Conservation (phyloP, 2,329 filamentous ascomycete genomes). For the Fusarium sp. region DNA sequence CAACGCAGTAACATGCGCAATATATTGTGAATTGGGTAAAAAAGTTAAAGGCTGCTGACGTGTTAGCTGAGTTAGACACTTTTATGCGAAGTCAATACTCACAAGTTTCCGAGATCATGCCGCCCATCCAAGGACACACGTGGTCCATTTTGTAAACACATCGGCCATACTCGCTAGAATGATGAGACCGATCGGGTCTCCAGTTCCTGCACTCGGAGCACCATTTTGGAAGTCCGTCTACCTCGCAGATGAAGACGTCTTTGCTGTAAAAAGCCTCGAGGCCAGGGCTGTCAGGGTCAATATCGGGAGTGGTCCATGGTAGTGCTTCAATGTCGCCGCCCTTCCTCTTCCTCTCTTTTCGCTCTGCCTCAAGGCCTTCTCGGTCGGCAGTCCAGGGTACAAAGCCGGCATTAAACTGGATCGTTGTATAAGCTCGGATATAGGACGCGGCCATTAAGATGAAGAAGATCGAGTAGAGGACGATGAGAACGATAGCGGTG, state of each 20-base stretch:
- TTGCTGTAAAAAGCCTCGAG: slow-evolving; percentile 85
- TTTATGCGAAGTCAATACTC: slow-evolving; percentile 48
- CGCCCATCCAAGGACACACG: slow-evolving; percentile 97
- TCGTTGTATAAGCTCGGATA: slow-evolving; percentile 73
- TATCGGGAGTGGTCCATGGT: slow-evolving; percentile 58
- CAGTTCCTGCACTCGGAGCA: slow-evolving; percentile 87
- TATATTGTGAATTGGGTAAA: slow-evolving; percentile 91
- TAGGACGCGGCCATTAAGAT: slow-evolving; percentile 77
- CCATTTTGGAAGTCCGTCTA: slow-evolving; percentile 87
- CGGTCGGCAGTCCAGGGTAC: slow-evolving; percentile 70
- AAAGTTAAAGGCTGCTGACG: slow-evolving; percentile 81
- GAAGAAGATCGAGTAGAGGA: slow-evolving; percentile 81
- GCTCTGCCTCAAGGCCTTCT: slow-evolving; percentile 51
- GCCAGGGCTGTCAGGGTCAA: slow-evolving; percentile 73
- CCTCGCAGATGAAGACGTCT: slow-evolving; percentile 87
- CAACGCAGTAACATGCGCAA: slow-evolving; percentile 75
- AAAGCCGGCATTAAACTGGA: slow-evolving; percentile 80
- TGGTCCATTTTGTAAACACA: slow-evolving; percentile 96
- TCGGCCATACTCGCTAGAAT: slow-evolving; percentile 84
- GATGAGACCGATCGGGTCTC: slow-evolving; percentile 90
- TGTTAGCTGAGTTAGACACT: slow-evolving; percentile 7
- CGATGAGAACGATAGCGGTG: slow-evolving; percentile 78
- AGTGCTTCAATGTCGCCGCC: slow-evolving; percentile 49
- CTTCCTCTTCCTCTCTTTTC: slow-evolving; percentile 41
- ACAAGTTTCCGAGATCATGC: slow-evolving; percentile 87